Conservation (phyloP, 2,329 filamentous ascomycete genomes). For the Verticillium klebahnii region DNA sequence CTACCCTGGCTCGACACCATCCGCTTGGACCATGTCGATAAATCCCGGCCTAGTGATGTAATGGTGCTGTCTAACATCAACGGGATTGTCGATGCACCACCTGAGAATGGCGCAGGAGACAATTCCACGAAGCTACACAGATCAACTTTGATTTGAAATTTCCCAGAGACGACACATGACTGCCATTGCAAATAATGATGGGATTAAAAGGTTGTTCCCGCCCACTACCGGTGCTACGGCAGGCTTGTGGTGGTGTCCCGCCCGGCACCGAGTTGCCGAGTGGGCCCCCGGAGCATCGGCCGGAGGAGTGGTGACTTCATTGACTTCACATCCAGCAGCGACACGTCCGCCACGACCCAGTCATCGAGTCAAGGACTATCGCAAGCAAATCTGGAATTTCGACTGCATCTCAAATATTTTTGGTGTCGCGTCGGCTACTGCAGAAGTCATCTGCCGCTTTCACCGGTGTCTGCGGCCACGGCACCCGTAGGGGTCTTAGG, state of each 20-base stretch:
- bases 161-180: not conserved
- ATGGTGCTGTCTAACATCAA: too few species aligned
- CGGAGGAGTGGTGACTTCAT: conserved; percentile 13
- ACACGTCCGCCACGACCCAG: not conserved
- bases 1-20: too few species aligned
- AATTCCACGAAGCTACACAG: too few species aligned
- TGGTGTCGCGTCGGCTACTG: not conserved
- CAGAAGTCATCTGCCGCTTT: not conserved
- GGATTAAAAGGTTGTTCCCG: not conserved
- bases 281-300: conserved; percentile 2
- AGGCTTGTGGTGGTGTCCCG: conserved; percentile 5
- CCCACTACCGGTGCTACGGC: conserved; percentile 7
- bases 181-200: not conserved
- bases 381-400: not conserved
- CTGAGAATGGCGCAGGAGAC: too few species aligned
- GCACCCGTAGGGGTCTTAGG: not conserved
- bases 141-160: too few species aligned
- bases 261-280: not conserved
- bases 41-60: too few species aligned
- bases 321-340: not conserved
- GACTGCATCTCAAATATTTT: not conserved
- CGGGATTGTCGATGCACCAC: too few species aligned
- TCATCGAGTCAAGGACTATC: not conserved
- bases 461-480: too few species aligned
- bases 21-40: too few species aligned